A percentile compares a stretch with the other conserved stretches of the same genome.
Conservation (phyloP, 2,329 filamentous ascomycete species). For the Aspergillus ochraceoroseus region DNA sequence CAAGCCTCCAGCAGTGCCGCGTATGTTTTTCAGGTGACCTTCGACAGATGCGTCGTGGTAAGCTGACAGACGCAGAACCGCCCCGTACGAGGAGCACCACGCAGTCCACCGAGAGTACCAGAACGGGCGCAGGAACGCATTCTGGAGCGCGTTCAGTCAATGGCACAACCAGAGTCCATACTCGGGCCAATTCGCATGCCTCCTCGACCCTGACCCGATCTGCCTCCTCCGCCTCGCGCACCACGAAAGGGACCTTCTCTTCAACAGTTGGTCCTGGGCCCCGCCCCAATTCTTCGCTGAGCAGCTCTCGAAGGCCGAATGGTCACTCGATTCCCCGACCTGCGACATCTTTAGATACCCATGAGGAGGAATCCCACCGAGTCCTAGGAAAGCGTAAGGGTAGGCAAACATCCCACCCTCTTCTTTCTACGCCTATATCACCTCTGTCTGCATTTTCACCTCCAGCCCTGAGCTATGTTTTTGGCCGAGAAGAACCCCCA, state of each 20-base stretch:
- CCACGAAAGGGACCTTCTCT: conserved; percentile 50
- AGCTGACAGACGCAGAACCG: conserved; percentile 41
- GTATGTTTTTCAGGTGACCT: conserved; percentile 24
- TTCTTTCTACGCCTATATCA: conserved; percentile 24
- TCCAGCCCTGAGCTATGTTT: conserved; percentile 7
- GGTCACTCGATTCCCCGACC: conserved; percentile 41
- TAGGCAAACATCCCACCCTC: conserved; percentile 43
- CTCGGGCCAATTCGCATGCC: conserved; percentile 34
- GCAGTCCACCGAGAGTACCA: conserved; percentile 45
- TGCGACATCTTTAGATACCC: conserved; percentile 42
- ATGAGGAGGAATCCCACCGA: conserved; percentile 35
- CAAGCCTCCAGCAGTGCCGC: conserved; percentile 46
- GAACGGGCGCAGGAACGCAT: conserved; percentile 23
- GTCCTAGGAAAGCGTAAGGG: conserved; percentile 49
- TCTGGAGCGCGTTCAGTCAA: conserved; percentile 29
- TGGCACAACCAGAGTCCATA: conserved; percentile 43
- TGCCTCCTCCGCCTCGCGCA: conserved; percentile 44
- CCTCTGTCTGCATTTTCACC: conserved; percentile 14
- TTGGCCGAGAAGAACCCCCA: neutral
- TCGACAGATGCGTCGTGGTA: conserved; percentile 7
- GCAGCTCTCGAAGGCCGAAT: conserved; percentile 48
- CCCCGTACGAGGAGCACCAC: conserved; percentile 47
- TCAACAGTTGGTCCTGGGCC: conserved; percentile 54
- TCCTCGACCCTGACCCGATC: conserved; percentile 38
- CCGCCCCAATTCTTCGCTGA: conserved; percentile 49